Evolutionary conservation across 129 eudicot genomes (phyloP).

Genomic region (Lactuca saligna): DNA sequence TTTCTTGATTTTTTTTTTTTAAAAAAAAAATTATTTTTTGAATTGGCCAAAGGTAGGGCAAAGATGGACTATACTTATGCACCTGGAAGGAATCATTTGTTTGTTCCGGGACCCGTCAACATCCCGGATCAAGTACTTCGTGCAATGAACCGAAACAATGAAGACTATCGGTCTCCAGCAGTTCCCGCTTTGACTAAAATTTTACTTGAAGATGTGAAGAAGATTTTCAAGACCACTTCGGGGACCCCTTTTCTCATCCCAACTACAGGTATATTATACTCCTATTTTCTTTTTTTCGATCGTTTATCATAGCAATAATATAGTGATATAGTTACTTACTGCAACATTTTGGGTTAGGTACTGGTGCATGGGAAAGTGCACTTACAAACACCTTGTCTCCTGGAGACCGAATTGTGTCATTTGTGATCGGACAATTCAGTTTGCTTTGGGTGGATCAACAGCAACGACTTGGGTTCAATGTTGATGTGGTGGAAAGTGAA

Average conservation of each 20-base stretch:
- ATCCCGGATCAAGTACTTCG: slow-evolving; percentile 97
- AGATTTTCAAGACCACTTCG: slow-evolving; percentile 90
- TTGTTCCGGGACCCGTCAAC: slow-evolving; percentile 99
- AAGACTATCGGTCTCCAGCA: slow-evolving; percentile 98
- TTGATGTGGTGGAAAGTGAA: slow-evolving; percentile 93
- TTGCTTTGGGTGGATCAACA: slow-evolving; percentile 99
- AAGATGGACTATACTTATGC: slow-evolving; percentile 83
- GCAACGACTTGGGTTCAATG: slow-evolving; percentile 80
- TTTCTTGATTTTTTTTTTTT: no score
- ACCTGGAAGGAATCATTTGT: slow-evolving; percentile 96
- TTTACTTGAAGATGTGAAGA: slow-evolving; percentile 86
- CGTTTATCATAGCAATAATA: no score
- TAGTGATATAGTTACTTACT: no score
- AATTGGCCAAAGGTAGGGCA: background rate
- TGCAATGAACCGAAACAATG: slow-evolving; percentile 97
- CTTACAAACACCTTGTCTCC: slow-evolving; percentile 94
- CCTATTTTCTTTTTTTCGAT: no score
- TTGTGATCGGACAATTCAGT: slow-evolving; percentile 97
- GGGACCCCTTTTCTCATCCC: slow-evolving; percentile 95
- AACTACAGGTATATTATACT: slow-evolving; percentile 71
- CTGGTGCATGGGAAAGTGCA: slow-evolving; percentile 99
- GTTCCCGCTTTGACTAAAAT: slow-evolving; percentile 80
- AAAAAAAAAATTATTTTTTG: background rate
- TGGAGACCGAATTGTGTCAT: slow-evolving; percentile 87
- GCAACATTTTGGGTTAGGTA: slow-evolving; percentile 46